Evolutionary conservation across 1,139 yeast species (phyloP).

Genomic region (Candida pseudocylindracea): DNA sequence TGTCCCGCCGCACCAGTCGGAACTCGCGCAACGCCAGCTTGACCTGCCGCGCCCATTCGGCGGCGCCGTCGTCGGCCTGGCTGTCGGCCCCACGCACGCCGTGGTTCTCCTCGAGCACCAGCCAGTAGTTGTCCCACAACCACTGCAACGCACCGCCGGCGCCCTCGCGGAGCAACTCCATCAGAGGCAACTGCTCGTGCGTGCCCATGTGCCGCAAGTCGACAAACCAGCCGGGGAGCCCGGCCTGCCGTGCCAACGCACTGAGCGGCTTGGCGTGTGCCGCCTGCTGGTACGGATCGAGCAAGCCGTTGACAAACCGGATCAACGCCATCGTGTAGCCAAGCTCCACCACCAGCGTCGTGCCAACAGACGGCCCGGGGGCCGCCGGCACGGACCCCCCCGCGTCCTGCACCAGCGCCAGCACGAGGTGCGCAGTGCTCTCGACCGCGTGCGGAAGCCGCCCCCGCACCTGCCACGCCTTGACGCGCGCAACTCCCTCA

Average conservation of each 20-base stretch:
- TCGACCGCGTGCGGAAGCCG: too few relatives aligned
- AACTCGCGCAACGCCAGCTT: too few relatives aligned
- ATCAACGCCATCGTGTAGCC: slow-evolving; percentile 61
- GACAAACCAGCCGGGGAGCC: slow-evolving; percentile 66
- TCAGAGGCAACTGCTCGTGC: slow-evolving; percentile 63
- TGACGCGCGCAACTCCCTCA: too few relatives aligned
- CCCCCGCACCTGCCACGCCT: too few relatives aligned
- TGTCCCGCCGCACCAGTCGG: too few relatives aligned
- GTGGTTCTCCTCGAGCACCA: neutral
- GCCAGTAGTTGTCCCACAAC: slow-evolving; percentile 65
- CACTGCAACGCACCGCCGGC: slow-evolving; percentile 45
- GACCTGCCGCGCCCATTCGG: too few relatives aligned
- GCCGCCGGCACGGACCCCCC: too few relatives aligned
- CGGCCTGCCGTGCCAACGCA: slow-evolving; percentile 42
- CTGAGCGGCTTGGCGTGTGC: slow-evolving; percentile 63
- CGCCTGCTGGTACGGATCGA: slow-evolving; percentile 75
- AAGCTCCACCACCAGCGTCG: slow-evolving; percentile 4
- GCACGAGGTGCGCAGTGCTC: too few relatives aligned
- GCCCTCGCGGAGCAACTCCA: slow-evolving; percentile 39
- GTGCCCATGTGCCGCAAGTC: slow-evolving; percentile 85
- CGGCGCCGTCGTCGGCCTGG: too few relatives aligned
- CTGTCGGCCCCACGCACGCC: too few relatives aligned
- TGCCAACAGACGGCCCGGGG: too few relatives aligned
- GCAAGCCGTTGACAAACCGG: slow-evolving; percentile 74
- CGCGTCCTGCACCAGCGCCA: too few relatives aligned